phyloP scores from a whole-genome alignment of 1,284 basidiomycete species.

The Moniliella sp. region DNA sequence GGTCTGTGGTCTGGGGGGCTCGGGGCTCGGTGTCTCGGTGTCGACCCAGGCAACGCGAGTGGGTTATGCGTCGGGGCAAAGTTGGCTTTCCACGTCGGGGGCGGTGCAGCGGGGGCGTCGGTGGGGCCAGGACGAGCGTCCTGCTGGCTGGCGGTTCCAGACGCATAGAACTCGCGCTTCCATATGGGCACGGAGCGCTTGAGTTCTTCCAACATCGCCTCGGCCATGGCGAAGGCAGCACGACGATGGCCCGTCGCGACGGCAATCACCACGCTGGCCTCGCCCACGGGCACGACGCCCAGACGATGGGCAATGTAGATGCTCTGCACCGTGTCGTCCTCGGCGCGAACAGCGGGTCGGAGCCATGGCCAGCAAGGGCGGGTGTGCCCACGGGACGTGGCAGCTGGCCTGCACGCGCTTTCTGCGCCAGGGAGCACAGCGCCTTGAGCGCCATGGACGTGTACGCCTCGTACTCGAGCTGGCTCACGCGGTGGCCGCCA shows the following conservation, averaged over 20 bases:
- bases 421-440: constrained; percentile 5
- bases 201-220: constrained; percentile 58
- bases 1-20: too few relatives aligned
- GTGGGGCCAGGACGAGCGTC: too few relatives aligned
- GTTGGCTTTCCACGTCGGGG: too few relatives aligned
- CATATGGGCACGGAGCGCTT: constrained; percentile 64
- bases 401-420: constrained; percentile 5
- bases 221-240: constrained; percentile 57
- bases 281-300: constrained; percentile 53
- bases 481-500: constrained; percentile 43
- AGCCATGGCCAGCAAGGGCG: not conserved
- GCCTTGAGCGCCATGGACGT: constrained; percentile 60
- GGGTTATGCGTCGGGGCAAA: too few relatives aligned
- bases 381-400: constrained; percentile 2
- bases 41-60: too few relatives aligned
- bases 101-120: too few relatives aligned
- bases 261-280: constrained; percentile 61
- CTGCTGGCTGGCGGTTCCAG: too few relatives aligned
- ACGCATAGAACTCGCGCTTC: constrained; percentile 64
- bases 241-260: constrained; percentile 65
- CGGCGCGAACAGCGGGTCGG: not conserved
- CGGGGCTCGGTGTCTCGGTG: too few relatives aligned
- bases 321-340: constrained; percentile 2
- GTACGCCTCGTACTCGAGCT: constrained; percentile 58
- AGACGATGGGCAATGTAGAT: constrained; percentile 54